These are phyloP conservation scores for Penicillium maclennaniae DNA, from an alignment of 495 filamentous ascomycete species.

Conservation along the genomic window DNA sequence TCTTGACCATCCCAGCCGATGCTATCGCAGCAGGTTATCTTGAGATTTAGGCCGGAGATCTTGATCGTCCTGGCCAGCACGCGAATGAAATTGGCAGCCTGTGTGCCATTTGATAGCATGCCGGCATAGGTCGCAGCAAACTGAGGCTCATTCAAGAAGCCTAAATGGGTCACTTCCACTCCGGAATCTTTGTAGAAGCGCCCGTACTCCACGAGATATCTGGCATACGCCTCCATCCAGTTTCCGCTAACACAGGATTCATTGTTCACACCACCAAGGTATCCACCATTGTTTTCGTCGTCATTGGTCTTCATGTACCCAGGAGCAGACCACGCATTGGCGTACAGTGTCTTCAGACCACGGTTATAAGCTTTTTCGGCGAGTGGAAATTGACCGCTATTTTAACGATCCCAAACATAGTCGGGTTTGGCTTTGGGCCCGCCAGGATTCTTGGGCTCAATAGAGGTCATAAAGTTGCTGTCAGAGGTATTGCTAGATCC, in stretches of 20 bases:
- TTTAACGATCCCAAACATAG: too few species aligned
- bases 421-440: not conserved
- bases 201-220: slow-evolving; percentile 52
- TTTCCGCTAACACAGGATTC: slow-evolving; percentile 45
- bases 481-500: not conserved
- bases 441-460: slow-evolving; percentile 4
- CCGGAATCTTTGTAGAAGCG: slow-evolving; percentile 48
- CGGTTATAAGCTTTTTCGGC: not conserved
- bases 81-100: slow-evolving; percentile 48
- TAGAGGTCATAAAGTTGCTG: not conserved
- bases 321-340: slow-evolving; percentile 54
- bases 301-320: slow-evolving; percentile 57
- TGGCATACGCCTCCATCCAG: slow-evolving; percentile 54
- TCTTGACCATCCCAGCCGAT: slow-evolving; percentile 3
- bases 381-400: too few species aligned
- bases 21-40: slow-evolving; percentile 3
- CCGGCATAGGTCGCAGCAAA: slow-evolving; percentile 12
- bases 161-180: slow-evolving; percentile 46
- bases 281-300: slow-evolving; percentile 37
- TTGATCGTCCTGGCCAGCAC: slow-evolving; percentile 34
- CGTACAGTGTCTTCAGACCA: slow-evolving; percentile 28
- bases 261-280: slow-evolving; percentile 47
- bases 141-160: slow-evolving; percentile 57
- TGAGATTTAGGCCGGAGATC: not conserved
- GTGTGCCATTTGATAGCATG: slow-evolving; percentile 32